Evolutionary conservation across 345 rosid genomes (phyloP), one percentile per base, ranked within the genome.

Genomic region (Gynandropsis gynandra): DNA sequence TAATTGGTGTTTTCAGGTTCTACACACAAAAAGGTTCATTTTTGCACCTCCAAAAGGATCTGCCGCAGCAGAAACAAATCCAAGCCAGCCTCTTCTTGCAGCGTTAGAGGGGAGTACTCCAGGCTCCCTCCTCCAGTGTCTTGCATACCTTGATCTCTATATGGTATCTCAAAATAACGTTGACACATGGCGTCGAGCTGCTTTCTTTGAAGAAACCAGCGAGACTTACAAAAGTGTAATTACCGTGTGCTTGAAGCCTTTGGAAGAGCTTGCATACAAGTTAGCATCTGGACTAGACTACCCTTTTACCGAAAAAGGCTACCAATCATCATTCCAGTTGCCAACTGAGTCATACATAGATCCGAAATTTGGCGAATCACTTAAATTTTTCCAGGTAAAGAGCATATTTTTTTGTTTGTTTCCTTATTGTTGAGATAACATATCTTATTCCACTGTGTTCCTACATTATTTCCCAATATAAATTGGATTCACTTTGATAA

Each of bases 1-100:
- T 9, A 5, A 17, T 54, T 4, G 24, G 41, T 5, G 11, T 46
- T 34, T 78, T 8, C 61, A 85, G 95, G 95, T 84, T 56, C 69
- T 87, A 42, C 76, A 73, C 65, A 85, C 98, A 12, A 87, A 85
- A 65, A 74, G 93, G 59, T 82, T 69, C 35, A 42, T 68, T 36
- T 87, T 80, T 68, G 93, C 95, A 40, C 96, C 88, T 27, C 93
- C 90, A 42, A 87, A 82, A 78, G 96, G 98, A 71, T 87, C 98
- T 8, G 97, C 95, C 15, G 98, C 98, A 45, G 96, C 97, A 48
- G 96, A 92, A 78, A 81, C 88, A 42, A 92, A 92, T 70, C 98
- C 97, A 37, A 87, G 88, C 10, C 90, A 82, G 61, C 96, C 89
- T 54, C 90, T 92, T 51, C 87, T 92, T 61, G 83, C 77, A 55